Percentiles rank a stretch among this genome's conserved stretches.
These are phyloP conservation scores for Sphaerostilbella broomeana DNA, from an alignment of 2,329 filamentous ascomycete species.

Conservation along the genomic window DNA sequence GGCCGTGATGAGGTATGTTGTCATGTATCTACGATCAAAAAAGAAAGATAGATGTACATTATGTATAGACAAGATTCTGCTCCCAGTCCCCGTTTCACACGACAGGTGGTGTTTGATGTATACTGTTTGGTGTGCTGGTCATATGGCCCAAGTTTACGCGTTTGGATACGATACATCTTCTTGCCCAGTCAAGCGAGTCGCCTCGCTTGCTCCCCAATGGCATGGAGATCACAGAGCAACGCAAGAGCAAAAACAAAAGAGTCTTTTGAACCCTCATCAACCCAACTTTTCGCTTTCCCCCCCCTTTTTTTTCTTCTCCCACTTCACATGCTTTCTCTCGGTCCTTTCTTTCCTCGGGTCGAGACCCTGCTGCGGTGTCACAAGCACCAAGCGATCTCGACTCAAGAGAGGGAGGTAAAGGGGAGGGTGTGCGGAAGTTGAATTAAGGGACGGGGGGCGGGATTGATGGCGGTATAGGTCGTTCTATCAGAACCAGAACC, in stretches of 20 bases:
- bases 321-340: no score
- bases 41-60: slow-evolving; percentile 12
- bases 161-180: slow-evolving; percentile 61
- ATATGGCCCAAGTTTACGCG: slow-evolving; percentile 34
- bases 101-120: background rate
- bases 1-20: slow-evolving; percentile 9
- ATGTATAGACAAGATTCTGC: slow-evolving; percentile 23
- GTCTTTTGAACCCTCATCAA: background rate
- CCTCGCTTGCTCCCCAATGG: slow-evolving; percentile 32
- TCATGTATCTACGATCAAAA: slow-evolving; percentile 19
- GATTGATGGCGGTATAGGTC: no score
- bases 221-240: slow-evolving; percentile 54
- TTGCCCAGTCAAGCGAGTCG: slow-evolving; percentile 30
- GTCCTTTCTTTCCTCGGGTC: slow-evolving; percentile 6
- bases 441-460: slow-evolving; percentile 17
- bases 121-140: background rate
- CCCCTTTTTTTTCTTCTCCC: slow-evolving; percentile 6
- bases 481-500: slow-evolving; percentile 57
- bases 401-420: slow-evolving; percentile 2
- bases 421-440: slow-evolving; percentile 14
- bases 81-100: background rate
- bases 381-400: slow-evolving; percentile 24
- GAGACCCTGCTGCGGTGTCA: slow-evolving; percentile 21
- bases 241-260: slow-evolving; percentile 46
- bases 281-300: slow-evolving; percentile 2